phyloP scores from a whole-genome alignment of 2,329 filamentous ascomycete species.

The Monosporascus sp. region DNA sequence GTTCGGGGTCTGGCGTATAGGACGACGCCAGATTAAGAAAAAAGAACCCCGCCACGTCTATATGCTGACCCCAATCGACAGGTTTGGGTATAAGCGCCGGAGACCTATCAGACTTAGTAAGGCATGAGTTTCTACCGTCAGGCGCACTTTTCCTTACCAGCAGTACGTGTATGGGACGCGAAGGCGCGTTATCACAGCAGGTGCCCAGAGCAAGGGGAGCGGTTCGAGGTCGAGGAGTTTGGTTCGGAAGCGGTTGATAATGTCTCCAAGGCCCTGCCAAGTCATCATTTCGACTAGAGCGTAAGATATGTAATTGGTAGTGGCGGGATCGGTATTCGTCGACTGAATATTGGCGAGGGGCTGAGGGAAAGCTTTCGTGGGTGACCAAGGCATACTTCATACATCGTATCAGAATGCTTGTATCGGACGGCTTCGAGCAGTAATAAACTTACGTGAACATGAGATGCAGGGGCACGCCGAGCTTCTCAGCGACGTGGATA shows the following conservation, averaged over 20 bases:
- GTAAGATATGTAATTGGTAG: conserved; percentile 74
- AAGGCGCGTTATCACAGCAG: conserved; percentile 70
- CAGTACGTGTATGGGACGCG: conserved; percentile 85
- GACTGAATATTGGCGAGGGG: conserved; percentile 74
- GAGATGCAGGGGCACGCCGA: conserved; percentile 60
- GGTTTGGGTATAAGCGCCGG: conserved; percentile 45
- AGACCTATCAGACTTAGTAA: conserved; percentile 19
- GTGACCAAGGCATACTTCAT: conserved; percentile 73
- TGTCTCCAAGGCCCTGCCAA: conserved; percentile 85
- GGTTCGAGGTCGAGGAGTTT: conserved; percentile 65
- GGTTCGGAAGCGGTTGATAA: conserved; percentile 83
- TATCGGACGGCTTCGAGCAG: neutral
- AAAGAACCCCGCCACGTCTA: conserved; percentile 48
- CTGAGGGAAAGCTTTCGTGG: conserved; percentile 80
- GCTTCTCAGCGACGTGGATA: conserved; percentile 58
- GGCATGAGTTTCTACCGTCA: neutral
- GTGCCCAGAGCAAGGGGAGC: conserved; percentile 75
- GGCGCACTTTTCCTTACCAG: conserved; percentile 47
- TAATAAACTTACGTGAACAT: conserved; percentile 59
- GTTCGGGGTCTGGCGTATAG: conserved; percentile 22
- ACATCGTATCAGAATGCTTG: conserved; percentile 3
- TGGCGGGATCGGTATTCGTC: conserved; percentile 60
- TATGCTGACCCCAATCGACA: conserved; percentile 47
- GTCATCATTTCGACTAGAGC: conserved; percentile 85
- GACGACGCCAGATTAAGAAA: conserved; percentile 40